Evolutionary conservation across 352 stramenopile species (phyloP).

Genomic region (Phytopythium boreale): DNA sequence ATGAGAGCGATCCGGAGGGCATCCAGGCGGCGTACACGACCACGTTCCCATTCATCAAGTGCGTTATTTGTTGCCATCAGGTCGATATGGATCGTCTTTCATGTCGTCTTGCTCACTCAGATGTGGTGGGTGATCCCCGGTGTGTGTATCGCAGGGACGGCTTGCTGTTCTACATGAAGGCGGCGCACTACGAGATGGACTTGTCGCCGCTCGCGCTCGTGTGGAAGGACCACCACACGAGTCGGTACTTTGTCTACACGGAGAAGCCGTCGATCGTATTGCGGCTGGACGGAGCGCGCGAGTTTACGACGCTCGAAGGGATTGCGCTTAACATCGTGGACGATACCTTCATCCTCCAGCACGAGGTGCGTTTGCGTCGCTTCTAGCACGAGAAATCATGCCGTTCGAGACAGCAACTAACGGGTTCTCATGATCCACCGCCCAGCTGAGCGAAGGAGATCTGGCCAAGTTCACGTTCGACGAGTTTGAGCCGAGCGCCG

Average conservation of each 20-base stretch:
- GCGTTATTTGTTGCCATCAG: constrained; percentile 12
- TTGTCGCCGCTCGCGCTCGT: constrained; percentile 84
- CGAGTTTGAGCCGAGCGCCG: constrained; percentile 43
- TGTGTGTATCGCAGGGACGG: constrained; percentile 58
- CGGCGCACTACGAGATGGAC: constrained; percentile 86
- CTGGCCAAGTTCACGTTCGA: constrained; percentile 80
- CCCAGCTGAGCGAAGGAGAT: constrained; percentile 68
- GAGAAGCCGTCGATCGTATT: constrained; percentile 76
- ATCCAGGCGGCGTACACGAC: constrained; percentile 76
- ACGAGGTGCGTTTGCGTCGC: constrained; percentile 45
- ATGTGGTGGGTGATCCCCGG: neutral
- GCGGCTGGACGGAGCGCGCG: constrained; percentile 35
- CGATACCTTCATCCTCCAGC: constrained; percentile 41
- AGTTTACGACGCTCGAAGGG: constrained; percentile 73
- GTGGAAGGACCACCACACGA: constrained; percentile 88
- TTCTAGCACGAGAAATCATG: neutral
- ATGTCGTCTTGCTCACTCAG: neutral
- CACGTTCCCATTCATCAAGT: constrained; percentile 86
- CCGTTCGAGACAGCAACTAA: neutral
- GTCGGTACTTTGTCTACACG: constrained; percentile 74
- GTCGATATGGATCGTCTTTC: neutral
- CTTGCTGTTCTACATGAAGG: constrained; percentile 89
- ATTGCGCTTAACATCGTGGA: constrained; percentile 54
- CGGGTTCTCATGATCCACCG: neutral
- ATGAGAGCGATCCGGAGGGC: constrained; percentile 77